Conservation (phyloP, 305 asterid genomes). For the Striga hermonthica region DNA sequence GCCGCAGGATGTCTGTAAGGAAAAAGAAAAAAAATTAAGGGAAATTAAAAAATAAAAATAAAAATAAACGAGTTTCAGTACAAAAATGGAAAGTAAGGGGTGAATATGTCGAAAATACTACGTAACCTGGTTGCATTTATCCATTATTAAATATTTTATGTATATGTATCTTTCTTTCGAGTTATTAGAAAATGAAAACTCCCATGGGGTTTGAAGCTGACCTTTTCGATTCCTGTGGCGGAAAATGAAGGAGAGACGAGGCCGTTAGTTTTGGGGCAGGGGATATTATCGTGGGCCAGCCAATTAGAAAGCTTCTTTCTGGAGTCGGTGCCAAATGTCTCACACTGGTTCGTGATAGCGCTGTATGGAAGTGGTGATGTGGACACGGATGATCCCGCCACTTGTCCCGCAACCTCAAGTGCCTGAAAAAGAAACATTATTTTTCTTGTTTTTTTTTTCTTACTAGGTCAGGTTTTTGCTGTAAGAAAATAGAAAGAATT, state of each 20-base stretch:
- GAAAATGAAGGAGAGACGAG: conserved; percentile 36
- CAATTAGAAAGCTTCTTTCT: conserved; percentile 92
- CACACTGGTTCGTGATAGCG: conserved; percentile 84
- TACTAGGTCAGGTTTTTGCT: too few relatives aligned
- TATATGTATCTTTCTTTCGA: too few relatives aligned
- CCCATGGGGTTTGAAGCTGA: conserved; percentile 22
- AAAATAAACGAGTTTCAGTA: not conserved
- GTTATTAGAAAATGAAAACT: too few relatives aligned
- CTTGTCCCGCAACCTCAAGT: conserved; percentile 97
- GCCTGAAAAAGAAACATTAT: conserved; percentile 70
- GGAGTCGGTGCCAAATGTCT: conserved; percentile 76
- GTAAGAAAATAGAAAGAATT: too few relatives aligned
- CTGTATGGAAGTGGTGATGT: conserved; percentile 94
- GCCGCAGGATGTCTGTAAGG: conserved; percentile 44
- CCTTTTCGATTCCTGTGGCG: conserved; percentile 47
- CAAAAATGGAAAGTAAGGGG: too few relatives aligned
- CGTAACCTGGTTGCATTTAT: too few relatives aligned
- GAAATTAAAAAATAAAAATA: not conserved
- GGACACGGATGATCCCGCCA: conserved; percentile 83
- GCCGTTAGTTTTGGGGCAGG: conserved; percentile 33
- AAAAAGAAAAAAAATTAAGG: not conserved
- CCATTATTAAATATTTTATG: too few relatives aligned
- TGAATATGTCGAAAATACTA: too few relatives aligned
- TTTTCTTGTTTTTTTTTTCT: too few relatives aligned
- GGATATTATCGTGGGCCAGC: conserved; percentile 53